Evolutionary conservation across 176 grass and related monocot genomes (phyloP).

Genomic region (Carex scoparia): DNA sequence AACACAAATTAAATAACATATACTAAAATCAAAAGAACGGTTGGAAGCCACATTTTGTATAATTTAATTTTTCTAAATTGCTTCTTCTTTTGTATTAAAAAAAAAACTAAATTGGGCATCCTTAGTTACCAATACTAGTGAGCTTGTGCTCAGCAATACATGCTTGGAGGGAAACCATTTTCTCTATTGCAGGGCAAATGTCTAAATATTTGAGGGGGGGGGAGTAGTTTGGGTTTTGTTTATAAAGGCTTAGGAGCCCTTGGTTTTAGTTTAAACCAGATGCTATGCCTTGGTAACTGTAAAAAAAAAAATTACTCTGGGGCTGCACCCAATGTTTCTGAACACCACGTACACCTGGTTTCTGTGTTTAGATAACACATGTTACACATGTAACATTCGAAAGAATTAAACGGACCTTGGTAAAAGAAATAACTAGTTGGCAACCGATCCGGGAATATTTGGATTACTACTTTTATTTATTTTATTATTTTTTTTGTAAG

Average conservation of each 20-base stretch:
- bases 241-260: slow-evolving; percentile 5
- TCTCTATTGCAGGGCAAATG: too few relatives aligned
- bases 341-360: slow-evolving; percentile 3
- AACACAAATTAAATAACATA: too few relatives aligned
- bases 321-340: slow-evolving; percentile 4
- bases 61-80: too few relatives aligned
- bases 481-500: background rate
- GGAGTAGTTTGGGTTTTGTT: background rate
- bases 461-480: background rate
- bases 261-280: slow-evolving; percentile 12
- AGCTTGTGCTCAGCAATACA: too few relatives aligned
- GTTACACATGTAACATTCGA: background rate
- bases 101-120: too few relatives aligned
- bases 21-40: too few relatives aligned
- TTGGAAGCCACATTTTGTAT: too few relatives aligned
- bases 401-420: background rate
- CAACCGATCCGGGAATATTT: background rate
- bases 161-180: too few relatives aligned
- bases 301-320: background rate
- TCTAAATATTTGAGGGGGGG: too few relatives aligned
- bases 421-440: background rate
- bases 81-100: too few relatives aligned
- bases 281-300: background rate
- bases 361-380: background rate
- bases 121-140: too few relatives aligned